A percentile compares a stretch with the other conserved stretches of the same genome.
Conservation (phyloP, 2,329 filamentous ascomycete genomes). For the Bipolaris zeicola region DNA sequence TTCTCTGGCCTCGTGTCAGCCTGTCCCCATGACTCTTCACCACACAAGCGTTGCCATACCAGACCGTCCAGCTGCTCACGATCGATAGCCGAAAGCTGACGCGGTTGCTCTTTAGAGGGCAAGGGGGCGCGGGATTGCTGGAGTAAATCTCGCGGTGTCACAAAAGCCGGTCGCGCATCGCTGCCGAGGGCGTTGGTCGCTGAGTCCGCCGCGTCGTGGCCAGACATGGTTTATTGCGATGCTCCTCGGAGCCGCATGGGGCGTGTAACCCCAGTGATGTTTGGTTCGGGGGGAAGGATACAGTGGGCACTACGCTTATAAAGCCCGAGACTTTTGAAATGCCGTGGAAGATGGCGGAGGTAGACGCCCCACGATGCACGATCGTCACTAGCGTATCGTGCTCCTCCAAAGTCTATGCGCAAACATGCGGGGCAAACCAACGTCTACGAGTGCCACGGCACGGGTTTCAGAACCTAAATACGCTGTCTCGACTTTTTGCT, state of each 20-base stretch:
- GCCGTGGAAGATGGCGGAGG: conserved; percentile 16
- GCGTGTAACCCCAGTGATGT: conserved; percentile 16
- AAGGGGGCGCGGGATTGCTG: conserved; percentile 21
- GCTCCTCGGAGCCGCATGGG: conserved; percentile 47
- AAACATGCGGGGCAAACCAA: conserved; percentile 16
- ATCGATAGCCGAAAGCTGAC: conserved; percentile 65
- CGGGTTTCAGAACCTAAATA: background rate
- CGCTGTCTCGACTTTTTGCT: background rate
- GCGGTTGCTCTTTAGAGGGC: conserved; percentile 38
- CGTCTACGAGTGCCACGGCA: conserved; percentile 3
- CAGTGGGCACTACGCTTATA: conserved; percentile 11
- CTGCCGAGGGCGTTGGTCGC: conserved; percentile 23
- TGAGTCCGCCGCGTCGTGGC: conserved; percentile 42
- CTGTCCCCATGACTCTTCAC: background rate
- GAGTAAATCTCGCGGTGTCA: conserved; percentile 29
- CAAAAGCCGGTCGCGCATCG: conserved; percentile 29
- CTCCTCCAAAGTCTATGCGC: conserved; percentile 14
- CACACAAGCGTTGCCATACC: conserved; percentile 57
- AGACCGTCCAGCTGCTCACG: conserved; percentile 78
- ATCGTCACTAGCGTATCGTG: conserved; percentile 17
- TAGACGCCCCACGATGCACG: conserved; percentile 19
- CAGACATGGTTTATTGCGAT: conserved; percentile 46
- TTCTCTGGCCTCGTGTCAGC: conserved; percentile 59
- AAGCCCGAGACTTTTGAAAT: conserved; percentile 15
- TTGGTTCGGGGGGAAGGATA: conserved; percentile 9